Evolutionary conservation across 352 stramenopile species (phyloP).

Genomic region (Elongisporangium anandrum): DNA sequence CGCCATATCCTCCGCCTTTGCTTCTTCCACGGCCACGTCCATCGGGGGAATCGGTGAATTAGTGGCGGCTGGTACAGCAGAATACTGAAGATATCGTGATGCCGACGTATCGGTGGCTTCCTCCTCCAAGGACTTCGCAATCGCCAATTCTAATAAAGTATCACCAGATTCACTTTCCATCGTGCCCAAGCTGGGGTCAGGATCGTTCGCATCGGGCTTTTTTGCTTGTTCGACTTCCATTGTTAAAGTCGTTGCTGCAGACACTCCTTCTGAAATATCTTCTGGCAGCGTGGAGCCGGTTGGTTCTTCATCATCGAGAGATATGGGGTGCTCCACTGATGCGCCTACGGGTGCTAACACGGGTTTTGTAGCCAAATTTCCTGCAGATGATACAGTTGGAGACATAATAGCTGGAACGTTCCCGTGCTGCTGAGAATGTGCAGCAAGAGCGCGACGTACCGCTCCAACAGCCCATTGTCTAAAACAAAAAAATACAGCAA

Average conservation of each 20-base stretch:
- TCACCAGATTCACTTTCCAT: constrained; percentile 9
- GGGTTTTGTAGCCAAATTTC: neutral
- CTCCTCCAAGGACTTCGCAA: constrained; percentile 28
- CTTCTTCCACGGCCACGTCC: constrained; percentile 1
- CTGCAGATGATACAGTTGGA: neutral
- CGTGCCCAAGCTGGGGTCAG: neutral
- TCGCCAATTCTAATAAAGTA: constrained; percentile 22
- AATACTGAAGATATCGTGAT: constrained; percentile 52
- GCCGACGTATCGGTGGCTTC: constrained; percentile 13
- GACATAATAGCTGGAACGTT: neutral
- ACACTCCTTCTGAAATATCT: neutral
- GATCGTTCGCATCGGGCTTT: neutral
- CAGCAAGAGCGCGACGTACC: constrained; percentile 59
- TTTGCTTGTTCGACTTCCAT: neutral
- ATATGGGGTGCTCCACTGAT: neutral
- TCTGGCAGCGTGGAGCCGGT: neutral
- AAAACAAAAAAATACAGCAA: neutral
- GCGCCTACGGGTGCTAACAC: neutral
- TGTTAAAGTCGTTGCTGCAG: neutral
- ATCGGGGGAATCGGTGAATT: neutral
- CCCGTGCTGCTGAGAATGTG: constrained; percentile 51
- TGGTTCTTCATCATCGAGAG: neutral
- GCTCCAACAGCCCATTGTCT: constrained; percentile 83
- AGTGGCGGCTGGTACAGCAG: neutral
- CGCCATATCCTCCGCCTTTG: constrained; percentile 18